Evolutionary conservation across 78 protist genomes (phyloP).

Genomic region (Anaeramoeba ignava): DNA sequence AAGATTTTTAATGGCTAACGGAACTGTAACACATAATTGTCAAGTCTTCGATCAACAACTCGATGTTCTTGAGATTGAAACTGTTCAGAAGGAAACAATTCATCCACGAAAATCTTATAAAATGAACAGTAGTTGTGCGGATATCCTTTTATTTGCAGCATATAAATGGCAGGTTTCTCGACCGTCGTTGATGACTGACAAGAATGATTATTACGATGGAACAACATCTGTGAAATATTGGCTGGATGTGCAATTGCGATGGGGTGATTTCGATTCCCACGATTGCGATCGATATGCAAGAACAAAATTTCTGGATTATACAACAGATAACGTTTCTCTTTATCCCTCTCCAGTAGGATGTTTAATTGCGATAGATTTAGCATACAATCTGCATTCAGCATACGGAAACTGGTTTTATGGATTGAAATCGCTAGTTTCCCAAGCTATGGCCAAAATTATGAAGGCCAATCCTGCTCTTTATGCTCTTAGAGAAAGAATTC

Average conservation of each 20-base stretch:
- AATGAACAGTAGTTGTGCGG: slow-evolving; percentile 97
- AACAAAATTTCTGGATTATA: slow-evolving; percentile 96
- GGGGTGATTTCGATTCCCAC: slow-evolving; percentile 93
- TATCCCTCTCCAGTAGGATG: slow-evolving; percentile 98
- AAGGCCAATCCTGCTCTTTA: slow-evolving; percentile 92
- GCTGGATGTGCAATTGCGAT: slow-evolving; percentile 98
- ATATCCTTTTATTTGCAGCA: slow-evolving; percentile 86
- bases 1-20: not conserved
- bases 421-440: slow-evolving; percentile 65
- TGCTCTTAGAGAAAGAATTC: slow-evolving; percentile 95
- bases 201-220: slow-evolving; percentile 66
- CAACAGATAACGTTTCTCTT: slow-evolving; percentile 82
- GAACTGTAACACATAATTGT: slow-evolving; percentile 15
- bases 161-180: slow-evolving; percentile 94
- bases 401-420: slow-evolving; percentile 98
- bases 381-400: slow-evolving; percentile 86
- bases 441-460: slow-evolving; percentile 90
- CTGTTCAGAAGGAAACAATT: slow-evolving; percentile 96
- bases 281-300: slow-evolving; percentile 85
- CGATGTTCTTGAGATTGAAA: slow-evolving; percentile 89
- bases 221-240: slow-evolving; percentile 80
- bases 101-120: slow-evolving; percentile 99
- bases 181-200: slow-evolving; percentile 86
- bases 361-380: slow-evolving; percentile 93
- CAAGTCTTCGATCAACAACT: slow-evolving; percentile 93